Conservation (phyloP, 139 green algal genomes). For the Chlorella sp. region DNA sequence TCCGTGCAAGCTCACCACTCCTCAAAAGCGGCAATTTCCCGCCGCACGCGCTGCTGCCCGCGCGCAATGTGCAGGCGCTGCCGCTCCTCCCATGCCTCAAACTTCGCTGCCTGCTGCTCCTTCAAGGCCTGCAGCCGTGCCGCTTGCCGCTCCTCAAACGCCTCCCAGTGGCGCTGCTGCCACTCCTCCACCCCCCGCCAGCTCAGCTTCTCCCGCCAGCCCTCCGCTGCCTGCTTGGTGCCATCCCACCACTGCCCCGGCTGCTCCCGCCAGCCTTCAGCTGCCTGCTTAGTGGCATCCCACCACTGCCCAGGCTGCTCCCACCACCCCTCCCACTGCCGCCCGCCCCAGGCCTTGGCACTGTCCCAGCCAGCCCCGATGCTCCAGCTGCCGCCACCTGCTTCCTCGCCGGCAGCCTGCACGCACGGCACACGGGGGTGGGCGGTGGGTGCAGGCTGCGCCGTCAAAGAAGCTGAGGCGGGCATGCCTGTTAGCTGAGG, state of each 20-base stretch:
- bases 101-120: constrained; percentile 20
- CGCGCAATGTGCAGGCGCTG: neutral
- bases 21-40: neutral
- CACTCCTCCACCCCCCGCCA: constrained; percentile 7
- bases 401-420: neutral
- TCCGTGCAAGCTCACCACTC: neutral
- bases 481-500: too few relatives aligned
- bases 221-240: neutral
- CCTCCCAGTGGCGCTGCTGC: constrained; percentile 17
- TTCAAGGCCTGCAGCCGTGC: neutral
- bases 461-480: too few relatives aligned
- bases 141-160: constrained; percentile 24
- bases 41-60: constrained; percentile 1
- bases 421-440: neutral
- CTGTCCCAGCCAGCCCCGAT: neutral
- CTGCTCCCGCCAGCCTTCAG: neutral
- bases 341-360: neutral
- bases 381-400: neutral
- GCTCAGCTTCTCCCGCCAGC: neutral
- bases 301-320: neutral
- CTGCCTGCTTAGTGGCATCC: neutral
- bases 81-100: neutral
- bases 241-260: neutral
- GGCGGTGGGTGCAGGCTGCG: too few relatives aligned
- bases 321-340: neutral